phyloP scores from a whole-genome alignment of 768 basidiomycete species.

The Suillus plorans region DNA sequence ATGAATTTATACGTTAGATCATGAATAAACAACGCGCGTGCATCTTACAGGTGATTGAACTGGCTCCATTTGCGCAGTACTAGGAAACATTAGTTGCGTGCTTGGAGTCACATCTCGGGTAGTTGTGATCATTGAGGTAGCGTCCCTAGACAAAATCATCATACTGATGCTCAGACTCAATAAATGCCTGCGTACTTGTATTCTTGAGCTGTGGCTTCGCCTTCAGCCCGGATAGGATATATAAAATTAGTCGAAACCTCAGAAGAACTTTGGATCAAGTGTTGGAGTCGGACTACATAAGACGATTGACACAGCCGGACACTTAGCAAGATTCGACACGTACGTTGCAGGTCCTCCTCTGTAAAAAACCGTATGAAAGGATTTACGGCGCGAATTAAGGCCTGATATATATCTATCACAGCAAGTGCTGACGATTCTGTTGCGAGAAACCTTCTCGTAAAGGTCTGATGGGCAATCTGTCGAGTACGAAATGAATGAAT shows the following conservation, averaged over 20 bases:
- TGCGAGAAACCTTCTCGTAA: slow-evolving; percentile 14
- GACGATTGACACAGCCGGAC: background rate
- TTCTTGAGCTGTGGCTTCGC: background rate
- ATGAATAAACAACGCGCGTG: background rate
- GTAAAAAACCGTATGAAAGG: slow-evolving; percentile 22
- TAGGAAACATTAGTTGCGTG: background rate
- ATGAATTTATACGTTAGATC: background rate
- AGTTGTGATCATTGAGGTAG: background rate
- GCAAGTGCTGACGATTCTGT: slow-evolving; percentile 7
- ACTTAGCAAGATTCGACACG: background rate
- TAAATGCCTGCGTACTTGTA: background rate
- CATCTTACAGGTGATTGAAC: background rate
- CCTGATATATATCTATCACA: background rate
- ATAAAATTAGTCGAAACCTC: background rate
- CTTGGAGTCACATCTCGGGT: background rate
- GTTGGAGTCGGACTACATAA: background rate
- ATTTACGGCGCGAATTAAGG: slow-evolving; percentile 18
- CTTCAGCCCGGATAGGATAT: background rate
- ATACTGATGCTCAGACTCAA: background rate
- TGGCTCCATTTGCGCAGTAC: background rate
- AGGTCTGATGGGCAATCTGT: slow-evolving; percentile 24
- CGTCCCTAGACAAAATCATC: background rate
- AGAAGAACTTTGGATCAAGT: background rate
- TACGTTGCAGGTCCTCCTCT: slow-evolving; percentile 25
- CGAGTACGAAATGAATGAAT: slow-evolving; percentile 15